A percentile compares a stretch with the other conserved stretches of the same genome.
phyloP scores from a whole-genome alignment of 2,329 filamentous ascomycete genomes.

The Ascochyta pisi region DNA sequence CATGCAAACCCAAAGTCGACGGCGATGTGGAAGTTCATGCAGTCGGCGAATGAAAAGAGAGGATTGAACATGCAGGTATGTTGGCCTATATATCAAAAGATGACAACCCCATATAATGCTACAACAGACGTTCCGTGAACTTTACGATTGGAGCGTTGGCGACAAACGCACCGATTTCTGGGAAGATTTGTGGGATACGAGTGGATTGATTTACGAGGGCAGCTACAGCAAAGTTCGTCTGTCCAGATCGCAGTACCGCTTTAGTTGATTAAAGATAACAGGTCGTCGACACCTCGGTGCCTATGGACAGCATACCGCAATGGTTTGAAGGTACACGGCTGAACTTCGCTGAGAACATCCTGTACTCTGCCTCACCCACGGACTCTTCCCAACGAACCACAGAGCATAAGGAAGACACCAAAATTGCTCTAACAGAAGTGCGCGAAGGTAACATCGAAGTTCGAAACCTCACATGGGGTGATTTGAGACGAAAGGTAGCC shows the following conservation, averaged over 20 bases:
- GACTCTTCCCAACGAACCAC: conserved; percentile 58
- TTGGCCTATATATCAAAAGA: background rate
- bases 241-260: background rate
- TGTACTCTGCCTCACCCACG: conserved; percentile 63
- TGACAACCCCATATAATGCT: background rate
- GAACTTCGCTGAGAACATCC: conserved; percentile 82
- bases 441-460: conserved; percentile 67
- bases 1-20: conserved; percentile 54
- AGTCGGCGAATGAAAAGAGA: conserved; percentile 66
- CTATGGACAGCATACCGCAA: conserved; percentile 73
- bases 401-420: conserved; percentile 71
- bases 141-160: conserved; percentile 72
- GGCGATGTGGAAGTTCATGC: conserved; percentile 57
- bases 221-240: conserved; percentile 32
- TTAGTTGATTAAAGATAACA: conserved; percentile 4
- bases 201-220: conserved; percentile 41
- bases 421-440: conserved; percentile 75
- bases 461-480: conserved; percentile 68
- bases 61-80: conserved; percentile 64
- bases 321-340: conserved; percentile 80
- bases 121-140: conserved; percentile 68
- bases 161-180: conserved; percentile 59
- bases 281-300: conserved; percentile 71
- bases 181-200: conserved; percentile 41
- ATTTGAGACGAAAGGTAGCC: conserved; percentile 67